phyloP scores from a whole-genome alignment of 2,329 filamentous ascomycete genomes.

The Fusarium sp. region DNA sequence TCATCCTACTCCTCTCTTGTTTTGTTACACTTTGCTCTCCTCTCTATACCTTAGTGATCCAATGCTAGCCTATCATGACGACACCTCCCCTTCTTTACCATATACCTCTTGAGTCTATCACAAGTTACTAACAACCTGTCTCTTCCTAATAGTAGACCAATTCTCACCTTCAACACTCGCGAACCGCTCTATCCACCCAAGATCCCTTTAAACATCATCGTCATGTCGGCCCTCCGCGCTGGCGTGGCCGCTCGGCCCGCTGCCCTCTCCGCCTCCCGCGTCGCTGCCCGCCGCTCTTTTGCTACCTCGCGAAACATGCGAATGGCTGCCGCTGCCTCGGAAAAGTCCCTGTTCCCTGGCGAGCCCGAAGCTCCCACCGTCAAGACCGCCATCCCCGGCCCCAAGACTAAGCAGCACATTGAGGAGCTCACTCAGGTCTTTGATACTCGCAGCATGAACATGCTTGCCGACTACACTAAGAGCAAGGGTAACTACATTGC shows the following conservation, averaged over 20 bases:
- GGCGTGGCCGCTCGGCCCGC: conserved; percentile 39
- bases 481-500: conserved; percentile 82
- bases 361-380: conserved; percentile 63
- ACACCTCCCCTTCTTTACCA: not conserved
- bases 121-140: not conserved
- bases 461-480: conserved; percentile 77
- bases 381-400: conserved; percentile 75
- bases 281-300: conserved; percentile 38
- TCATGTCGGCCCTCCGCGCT: conserved; percentile 46
- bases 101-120: not conserved
- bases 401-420: conserved; percentile 72
- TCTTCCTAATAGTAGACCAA: conserved; percentile 4
- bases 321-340: conserved; percentile 44
- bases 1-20: not conserved
- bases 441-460: conserved; percentile 85
- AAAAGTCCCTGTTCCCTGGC: conserved; percentile 53
- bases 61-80: conserved; percentile 29
- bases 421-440: conserved; percentile 79
- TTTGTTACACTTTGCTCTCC: too few species aligned
- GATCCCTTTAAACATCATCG: conserved; percentile 9
- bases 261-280: conserved; percentile 27
- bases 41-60: not conserved
- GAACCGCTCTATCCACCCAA: not conserved
- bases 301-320: conserved; percentile 36
- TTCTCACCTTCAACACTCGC: not conserved